These are phyloP conservation scores for Cadophora sp. DNA, from an alignment of 2,329 filamentous ascomycete genomes.

Conservation along the genomic window DNA sequence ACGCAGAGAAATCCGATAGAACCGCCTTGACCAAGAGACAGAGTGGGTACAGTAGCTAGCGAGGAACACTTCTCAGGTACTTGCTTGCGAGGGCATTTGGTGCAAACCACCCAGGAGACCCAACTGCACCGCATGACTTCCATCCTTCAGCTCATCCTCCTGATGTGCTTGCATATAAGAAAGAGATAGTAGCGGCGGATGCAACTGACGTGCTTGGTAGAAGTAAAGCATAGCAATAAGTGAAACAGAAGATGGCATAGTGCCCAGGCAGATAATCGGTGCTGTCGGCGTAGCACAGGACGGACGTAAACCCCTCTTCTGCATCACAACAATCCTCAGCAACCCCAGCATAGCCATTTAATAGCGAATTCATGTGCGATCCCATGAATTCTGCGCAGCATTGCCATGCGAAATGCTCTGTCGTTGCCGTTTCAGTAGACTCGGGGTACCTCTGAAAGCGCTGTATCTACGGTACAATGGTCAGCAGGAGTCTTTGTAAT, in stretches of 20 bases:
- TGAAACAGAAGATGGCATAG: too few species aligned
- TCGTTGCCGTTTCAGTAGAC: neutral
- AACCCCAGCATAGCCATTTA: neutral
- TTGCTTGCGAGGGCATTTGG: neutral
- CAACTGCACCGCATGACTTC: conserved; percentile 5
- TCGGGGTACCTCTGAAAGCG: neutral
- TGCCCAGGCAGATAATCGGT: conserved; percentile 6
- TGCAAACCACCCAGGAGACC: conserved; percentile 1
- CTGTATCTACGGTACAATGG: neutral
- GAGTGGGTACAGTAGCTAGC: neutral
- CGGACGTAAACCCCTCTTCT: neutral
- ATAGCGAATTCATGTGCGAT: neutral
- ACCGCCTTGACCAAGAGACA: neutral
- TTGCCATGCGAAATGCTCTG: neutral
- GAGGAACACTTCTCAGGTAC: neutral
- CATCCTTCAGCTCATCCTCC: conserved; percentile 2
- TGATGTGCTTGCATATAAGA: conserved; percentile 3
- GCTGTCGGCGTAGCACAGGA: conserved; percentile 1
- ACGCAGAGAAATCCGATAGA: conserved; percentile 1
- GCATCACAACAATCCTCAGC: neutral
- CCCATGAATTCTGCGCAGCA: conserved; percentile 1
- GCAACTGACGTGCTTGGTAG: too few species aligned
- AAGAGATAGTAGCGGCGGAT: too few species aligned
- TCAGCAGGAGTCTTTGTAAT: neutral
- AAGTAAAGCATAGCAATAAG: too few species aligned